Evolutionary conservation across 192 early-diverging fungal species (phyloP).

Genomic region (Chytriomyces sp.): DNA sequence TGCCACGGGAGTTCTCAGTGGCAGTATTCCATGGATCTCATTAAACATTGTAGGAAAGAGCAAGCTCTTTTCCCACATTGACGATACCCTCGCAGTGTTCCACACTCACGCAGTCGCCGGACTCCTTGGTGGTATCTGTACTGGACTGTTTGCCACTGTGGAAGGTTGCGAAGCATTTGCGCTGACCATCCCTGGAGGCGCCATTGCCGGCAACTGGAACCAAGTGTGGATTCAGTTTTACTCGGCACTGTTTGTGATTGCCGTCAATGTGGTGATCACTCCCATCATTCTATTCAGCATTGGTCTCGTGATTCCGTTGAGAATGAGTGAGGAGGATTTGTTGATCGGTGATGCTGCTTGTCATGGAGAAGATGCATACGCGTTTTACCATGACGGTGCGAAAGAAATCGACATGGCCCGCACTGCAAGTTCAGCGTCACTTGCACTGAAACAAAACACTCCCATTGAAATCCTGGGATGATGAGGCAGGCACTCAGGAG

Average conservation of each 20-base stretch:
- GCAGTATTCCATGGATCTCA: constrained; percentile 20
- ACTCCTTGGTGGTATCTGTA: not conserved
- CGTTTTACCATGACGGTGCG: constrained; percentile 9
- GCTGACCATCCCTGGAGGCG: not conserved
- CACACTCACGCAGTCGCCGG: not conserved
- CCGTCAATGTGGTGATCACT: constrained; percentile 49
- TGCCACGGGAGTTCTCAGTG: not conserved
- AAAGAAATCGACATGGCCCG: constrained; percentile 11
- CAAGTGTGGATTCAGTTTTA: not conserved
- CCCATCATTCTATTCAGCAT: constrained; percentile 60
- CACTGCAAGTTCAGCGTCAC: not conserved
- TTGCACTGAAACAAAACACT: not conserved
- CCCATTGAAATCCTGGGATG: not conserved
- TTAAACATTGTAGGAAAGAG: constrained; percentile 12
- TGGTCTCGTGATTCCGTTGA: constrained; percentile 59
- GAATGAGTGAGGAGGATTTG: constrained; percentile 52
- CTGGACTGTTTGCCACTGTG: not conserved
- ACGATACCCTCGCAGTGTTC: not conserved
- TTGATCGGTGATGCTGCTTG: constrained; percentile 9
- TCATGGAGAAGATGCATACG: constrained; percentile 10
- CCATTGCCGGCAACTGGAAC: constrained; percentile 16
- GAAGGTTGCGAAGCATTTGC: not conserved
- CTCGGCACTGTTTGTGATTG: not conserved
- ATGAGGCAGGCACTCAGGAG: not conserved
- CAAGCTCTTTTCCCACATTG: not conserved